Percentiles rank a stretch among this genome's conserved stretches.
phyloP scores from a whole-genome alignment of 345 rosid genomes.

The Reutealis trisperma region DNA sequence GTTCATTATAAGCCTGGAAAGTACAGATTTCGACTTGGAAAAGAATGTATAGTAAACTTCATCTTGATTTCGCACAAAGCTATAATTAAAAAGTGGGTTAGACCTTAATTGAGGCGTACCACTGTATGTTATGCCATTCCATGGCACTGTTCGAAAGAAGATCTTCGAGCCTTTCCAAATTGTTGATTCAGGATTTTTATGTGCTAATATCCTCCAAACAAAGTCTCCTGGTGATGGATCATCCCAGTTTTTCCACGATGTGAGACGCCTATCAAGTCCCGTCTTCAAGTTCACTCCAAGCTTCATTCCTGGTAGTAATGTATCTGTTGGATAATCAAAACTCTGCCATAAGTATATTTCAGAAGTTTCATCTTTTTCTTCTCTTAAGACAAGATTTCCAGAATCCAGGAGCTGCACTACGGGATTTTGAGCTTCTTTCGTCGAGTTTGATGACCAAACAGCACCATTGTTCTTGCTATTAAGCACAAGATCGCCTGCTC shows the following conservation, averaged over 20 bases:
- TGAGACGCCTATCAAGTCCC: not conserved
- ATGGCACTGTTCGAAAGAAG: not conserved
- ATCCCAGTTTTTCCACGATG: slow-evolving; percentile 10
- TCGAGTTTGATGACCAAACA: slow-evolving; percentile 16
- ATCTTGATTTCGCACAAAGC: not conserved
- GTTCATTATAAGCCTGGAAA: not conserved
- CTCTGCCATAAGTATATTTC: slow-evolving; percentile 14
- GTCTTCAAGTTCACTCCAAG: slow-evolving; percentile 2
- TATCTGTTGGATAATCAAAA: slow-evolving; percentile 23
- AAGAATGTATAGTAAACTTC: not conserved
- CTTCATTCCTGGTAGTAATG: slow-evolving; percentile 17
- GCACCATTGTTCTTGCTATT: not conserved
- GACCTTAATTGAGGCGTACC: not conserved
- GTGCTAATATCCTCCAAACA: not conserved
- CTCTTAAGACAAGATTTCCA: slow-evolving; percentile 11
- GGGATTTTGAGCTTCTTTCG: not conserved
- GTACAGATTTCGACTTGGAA: not conserved
- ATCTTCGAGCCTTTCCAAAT: not conserved
- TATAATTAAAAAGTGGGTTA: not conserved
- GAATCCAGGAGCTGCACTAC: slow-evolving; percentile 17
- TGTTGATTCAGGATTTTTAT: not conserved
- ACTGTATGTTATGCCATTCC: slow-evolving; percentile 19
- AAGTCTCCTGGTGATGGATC: slow-evolving; percentile 21
- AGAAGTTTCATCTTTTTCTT: not conserved
- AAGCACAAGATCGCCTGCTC: not conserved